Percentiles rank a stretch among this genome's conserved stretches.
These are phyloP conservation scores for Elongisporangium senticosum DNA, from an alignment of 352 stramenopile genomes.

Conservation along the genomic window DNA sequence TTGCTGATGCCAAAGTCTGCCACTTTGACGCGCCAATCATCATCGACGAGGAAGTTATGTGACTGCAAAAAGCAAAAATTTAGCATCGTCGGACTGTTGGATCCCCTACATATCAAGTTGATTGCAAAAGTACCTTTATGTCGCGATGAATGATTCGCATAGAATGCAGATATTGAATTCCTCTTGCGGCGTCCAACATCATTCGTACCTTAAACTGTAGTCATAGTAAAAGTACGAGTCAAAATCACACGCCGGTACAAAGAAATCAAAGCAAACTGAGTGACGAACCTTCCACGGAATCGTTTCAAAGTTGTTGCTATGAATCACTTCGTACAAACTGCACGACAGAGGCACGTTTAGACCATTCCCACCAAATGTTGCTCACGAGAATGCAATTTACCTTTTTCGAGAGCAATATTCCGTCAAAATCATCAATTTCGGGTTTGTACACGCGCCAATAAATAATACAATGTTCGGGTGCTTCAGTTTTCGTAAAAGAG, in stretches of 20 bases:
- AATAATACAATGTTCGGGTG: slow-evolving; percentile 90
- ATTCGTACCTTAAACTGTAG: slow-evolving; percentile 87
- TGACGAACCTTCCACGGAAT: slow-evolving; percentile 86
- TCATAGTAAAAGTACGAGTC: not conserved
- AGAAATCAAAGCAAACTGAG: not conserved
- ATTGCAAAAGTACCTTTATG: slow-evolving; percentile 64
- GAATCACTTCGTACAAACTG: slow-evolving; percentile 87
- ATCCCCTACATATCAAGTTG: not conserved
- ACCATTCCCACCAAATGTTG: slow-evolving; percentile 1
- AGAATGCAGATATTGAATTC: slow-evolving; percentile 88
- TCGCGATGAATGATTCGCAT: slow-evolving; percentile 86
- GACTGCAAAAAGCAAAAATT: slow-evolving; percentile 34
- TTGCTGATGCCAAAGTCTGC: slow-evolving; percentile 89
- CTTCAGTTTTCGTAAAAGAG: slow-evolving; percentile 81
- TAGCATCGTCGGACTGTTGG: slow-evolving; percentile 4
- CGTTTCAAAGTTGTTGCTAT: slow-evolving; percentile 84
- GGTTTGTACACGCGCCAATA: slow-evolving; percentile 86
- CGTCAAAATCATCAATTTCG: slow-evolving; percentile 87
- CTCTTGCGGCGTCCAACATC: slow-evolving; percentile 83
- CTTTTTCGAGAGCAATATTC: slow-evolving; percentile 88
- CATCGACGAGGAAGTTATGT: slow-evolving; percentile 87
- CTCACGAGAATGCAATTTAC: slow-evolving; percentile 14
- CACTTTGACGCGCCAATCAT: slow-evolving; percentile 87
- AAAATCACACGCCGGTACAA: not conserved
- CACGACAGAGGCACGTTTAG: not conserved